Base-by-base conservation (phyloP, 495 filamentous ascomycete species). In the Aspergillus egyptiacus region DNA sequence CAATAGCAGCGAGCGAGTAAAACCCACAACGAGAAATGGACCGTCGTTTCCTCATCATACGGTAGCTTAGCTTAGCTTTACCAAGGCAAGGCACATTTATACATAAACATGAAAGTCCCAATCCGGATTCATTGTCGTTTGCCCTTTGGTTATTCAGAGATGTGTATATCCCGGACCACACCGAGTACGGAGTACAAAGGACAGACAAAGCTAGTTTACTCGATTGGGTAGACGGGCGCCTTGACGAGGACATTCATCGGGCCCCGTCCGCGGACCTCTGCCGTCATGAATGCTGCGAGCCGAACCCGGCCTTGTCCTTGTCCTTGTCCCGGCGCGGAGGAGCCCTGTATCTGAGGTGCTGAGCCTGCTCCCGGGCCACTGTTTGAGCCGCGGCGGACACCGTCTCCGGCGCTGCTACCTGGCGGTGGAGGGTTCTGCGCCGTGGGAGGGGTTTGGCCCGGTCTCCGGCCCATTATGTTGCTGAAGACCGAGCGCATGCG, bases 161-260 rank as follows among this genome's bases (percentile, higher is more conserved):
- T n/a, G n/a, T n/a, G n/a, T n/a, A n/a, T n/a, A n/a, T n/a, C n/a
- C n/a, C n/a, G n/a, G n/a, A n/a, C n/a, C n/a, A n/a, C n/a, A n/a
- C n/a, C n/a, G n/a, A n/a, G n/a, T n/a, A n/a, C n/a, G n/a, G n/a
- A n/a, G n/a, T n/a, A n/a, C n/a, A n/a, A n/a, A n/a, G n/a, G n/a
- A n/a, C n/a, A n/a, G n/a, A n/a, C n/a, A n/a, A n/a, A n/a, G n/a
- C n/a, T n/a, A n/a, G n/a, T n/a, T 13, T 50, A 77, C 48, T 70
- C 73, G 14, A 85, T 57, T 22, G 77, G 69, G 80, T 86, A 98
- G n/a, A 96, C 87, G 13, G 94, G 90, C 31, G 93, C 85, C 71
- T 95, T 95, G 15, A 85, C 74, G 59, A 98, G 67, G 44, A 96
- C 85, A 62, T 84, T 88, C 55, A 85, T 74, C 3, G 69, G 64